Evolutionary conservation across 2,329 filamentous ascomycete species (phyloP).

Genomic region (Aspergillus novofumigatus): DNA sequence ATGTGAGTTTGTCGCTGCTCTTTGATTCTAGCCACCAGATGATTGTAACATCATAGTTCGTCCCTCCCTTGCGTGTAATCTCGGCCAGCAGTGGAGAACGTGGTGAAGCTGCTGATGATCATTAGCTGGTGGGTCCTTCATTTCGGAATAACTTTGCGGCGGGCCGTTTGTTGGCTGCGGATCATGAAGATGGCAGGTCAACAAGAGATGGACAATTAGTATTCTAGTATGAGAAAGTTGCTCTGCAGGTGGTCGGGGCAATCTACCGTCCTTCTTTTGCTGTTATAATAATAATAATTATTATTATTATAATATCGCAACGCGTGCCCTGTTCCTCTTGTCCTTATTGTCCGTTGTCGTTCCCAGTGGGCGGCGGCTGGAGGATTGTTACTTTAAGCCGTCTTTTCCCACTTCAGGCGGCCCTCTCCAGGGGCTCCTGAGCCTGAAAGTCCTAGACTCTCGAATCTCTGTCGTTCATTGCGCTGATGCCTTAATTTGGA

Average conservation of each 20-base stretch:
- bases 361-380: neutral
- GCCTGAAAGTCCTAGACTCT: neutral
- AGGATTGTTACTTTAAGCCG: neutral
- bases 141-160: conserved; percentile 28
- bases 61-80: conserved; percentile 1
- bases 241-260: neutral
- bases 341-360: neutral
- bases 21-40: neutral
- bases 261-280: neutral
- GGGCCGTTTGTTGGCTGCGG: conserved; percentile 17
- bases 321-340: conserved; percentile 6
- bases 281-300: neutral
- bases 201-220: too few species aligned
- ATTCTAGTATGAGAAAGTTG: too few species aligned
- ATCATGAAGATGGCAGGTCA: neutral
- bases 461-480: neutral
- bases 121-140: conserved; percentile 18
- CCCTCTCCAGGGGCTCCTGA: conserved; percentile 3
- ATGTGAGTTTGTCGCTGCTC: neutral
- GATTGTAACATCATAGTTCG: neutral
- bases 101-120: conserved; percentile 7
- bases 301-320: neutral
- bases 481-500: neutral
- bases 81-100: conserved; percentile 2
- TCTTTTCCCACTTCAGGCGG: neutral